phyloP scores from a whole-genome alignment of 2,329 filamentous ascomycete genomes.

The Didymellaceae sp. region DNA sequence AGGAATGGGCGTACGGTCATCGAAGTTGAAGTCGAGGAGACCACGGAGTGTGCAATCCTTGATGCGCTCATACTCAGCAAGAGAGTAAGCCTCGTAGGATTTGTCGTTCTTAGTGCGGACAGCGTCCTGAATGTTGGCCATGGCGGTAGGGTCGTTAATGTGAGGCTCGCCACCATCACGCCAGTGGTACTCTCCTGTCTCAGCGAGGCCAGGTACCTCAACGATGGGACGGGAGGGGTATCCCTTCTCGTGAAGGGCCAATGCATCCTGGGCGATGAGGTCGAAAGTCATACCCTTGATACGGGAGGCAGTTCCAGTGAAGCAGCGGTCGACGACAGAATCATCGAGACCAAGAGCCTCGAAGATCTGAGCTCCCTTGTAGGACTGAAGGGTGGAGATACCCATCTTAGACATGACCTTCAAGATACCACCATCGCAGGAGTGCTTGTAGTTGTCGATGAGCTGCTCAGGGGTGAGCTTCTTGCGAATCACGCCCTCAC shows the following conservation, averaged over 20 bases:
- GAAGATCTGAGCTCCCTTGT: slow-evolving; percentile 98
- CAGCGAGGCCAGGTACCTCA: slow-evolving; percentile 78
- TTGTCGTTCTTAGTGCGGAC: slow-evolving; percentile 98
- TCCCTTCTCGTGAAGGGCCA: slow-evolving; percentile 92
- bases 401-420: slow-evolving; percentile 99
- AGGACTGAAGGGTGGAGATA: slow-evolving; percentile 93
- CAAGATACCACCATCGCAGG: slow-evolving; percentile 91
- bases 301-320: slow-evolving; percentile 90
- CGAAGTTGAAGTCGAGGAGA: slow-evolving; percentile 94
- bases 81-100: slow-evolving; percentile 95
- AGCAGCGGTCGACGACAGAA: slow-evolving; percentile 89
- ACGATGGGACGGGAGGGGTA: slow-evolving; percentile 82
- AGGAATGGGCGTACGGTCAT: slow-evolving; percentile 80
- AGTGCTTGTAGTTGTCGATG: slow-evolving; percentile 96
- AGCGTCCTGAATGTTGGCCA: slow-evolving; percentile 96
- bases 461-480: slow-evolving; percentile 81
- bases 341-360: slow-evolving; percentile 95
- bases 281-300: slow-evolving; percentile 95
- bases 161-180: slow-evolving; percentile 94
- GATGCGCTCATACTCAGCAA: slow-evolving; percentile 92
- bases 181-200: slow-evolving; percentile 98
- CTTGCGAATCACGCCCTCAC: slow-evolving; percentile 90
- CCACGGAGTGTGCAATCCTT: slow-evolving; percentile 95
- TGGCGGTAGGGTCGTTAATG: slow-evolving; percentile 91
- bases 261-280: slow-evolving; percentile 89